A percentile compares a stretch with the other conserved stretches of the same genome.
Conservation (phyloP, 306 rosid genomes). For the Vigna hirtella region DNA sequence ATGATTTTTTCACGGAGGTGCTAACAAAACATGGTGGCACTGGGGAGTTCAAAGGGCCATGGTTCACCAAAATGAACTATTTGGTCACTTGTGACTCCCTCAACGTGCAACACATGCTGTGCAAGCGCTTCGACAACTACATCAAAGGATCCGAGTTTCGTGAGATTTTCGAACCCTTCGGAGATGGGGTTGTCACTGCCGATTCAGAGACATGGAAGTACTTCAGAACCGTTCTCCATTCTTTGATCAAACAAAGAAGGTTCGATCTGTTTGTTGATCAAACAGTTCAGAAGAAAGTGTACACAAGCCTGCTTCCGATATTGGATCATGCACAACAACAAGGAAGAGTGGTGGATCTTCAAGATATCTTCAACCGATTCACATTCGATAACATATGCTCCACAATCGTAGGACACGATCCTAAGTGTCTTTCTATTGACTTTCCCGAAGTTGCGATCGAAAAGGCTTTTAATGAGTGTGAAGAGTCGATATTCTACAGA, state of each 20-base stretch:
- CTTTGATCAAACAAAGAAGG: background rate
- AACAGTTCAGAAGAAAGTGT: slow-evolving; percentile 40
- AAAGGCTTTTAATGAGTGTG: slow-evolving; percentile 49
- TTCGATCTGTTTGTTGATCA: slow-evolving; percentile 35
- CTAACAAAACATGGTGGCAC: slow-evolving; percentile 17
- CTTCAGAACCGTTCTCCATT: slow-evolving; percentile 34
- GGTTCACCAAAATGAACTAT: slow-evolving; percentile 41
- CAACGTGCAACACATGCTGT: slow-evolving; percentile 37
- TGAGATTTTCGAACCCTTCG: slow-evolving; percentile 49
- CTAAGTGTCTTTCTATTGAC: slow-evolving; percentile 47
- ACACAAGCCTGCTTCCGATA: slow-evolving; percentile 32
- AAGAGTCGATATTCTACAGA: slow-evolving; percentile 44
- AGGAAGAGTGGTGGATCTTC: slow-evolving; percentile 41
- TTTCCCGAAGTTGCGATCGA: slow-evolving; percentile 44
- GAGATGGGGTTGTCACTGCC: slow-evolving; percentile 50
- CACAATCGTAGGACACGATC: slow-evolving; percentile 48
- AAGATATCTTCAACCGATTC: slow-evolving; percentile 50
- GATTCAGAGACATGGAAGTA: slow-evolving; percentile 48
- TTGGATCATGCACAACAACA: slow-evolving; percentile 23
- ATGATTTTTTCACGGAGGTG: background rate
- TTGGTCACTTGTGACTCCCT: slow-evolving; percentile 42
- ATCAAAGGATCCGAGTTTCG: slow-evolving; percentile 44
- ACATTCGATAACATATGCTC: slow-evolving; percentile 50
- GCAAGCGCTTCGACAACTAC: slow-evolving; percentile 32
- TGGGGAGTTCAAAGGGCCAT: slow-evolving; percentile 29